These are phyloP conservation scores for Vanrija sp. DNA, from an alignment of 1,284 basidiomycete species.

Conservation along the genomic window DNA sequence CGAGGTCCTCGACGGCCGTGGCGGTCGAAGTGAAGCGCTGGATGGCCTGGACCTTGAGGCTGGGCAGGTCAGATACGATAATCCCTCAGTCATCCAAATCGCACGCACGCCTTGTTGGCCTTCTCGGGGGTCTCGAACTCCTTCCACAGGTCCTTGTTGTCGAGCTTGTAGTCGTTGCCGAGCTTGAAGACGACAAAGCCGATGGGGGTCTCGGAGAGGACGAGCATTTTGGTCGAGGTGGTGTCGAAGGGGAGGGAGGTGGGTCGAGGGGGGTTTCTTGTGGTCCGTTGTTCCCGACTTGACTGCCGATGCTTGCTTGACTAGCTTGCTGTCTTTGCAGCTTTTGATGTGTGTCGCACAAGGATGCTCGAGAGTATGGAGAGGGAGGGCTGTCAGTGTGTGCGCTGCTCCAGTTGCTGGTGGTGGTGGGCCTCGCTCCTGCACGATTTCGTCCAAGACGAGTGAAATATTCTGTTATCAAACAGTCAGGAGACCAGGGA, in stretches of 20 bases:
- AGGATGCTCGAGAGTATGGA: neutral
- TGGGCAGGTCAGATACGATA: slow-evolving; percentile 38
- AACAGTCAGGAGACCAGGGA: neutral
- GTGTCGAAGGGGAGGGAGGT: neutral
- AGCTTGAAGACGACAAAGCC: slow-evolving; percentile 98
- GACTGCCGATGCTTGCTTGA: neutral
- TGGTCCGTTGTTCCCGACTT: neutral
- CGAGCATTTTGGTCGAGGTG: slow-evolving; percentile 43
- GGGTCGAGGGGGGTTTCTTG: neutral
- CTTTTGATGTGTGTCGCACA: too few species aligned
- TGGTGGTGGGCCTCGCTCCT: neutral
- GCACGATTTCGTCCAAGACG: neutral
- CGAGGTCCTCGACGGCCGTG: slow-evolving; percentile 97
- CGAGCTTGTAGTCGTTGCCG: slow-evolving; percentile 81
- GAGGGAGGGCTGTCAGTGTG: neutral
- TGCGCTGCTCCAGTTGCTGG: too few species aligned
- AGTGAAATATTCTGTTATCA: neutral
- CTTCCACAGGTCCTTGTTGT: slow-evolving; percentile 80
- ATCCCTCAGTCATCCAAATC: neutral
- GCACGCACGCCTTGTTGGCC: slow-evolving; percentile 82
- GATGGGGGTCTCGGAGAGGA: slow-evolving; percentile 51
- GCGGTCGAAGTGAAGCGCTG: slow-evolving; percentile 97
- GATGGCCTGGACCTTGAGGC: slow-evolving; percentile 88
- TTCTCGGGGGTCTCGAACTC: slow-evolving; percentile 88
- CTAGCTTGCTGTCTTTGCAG: too few species aligned